Evolutionary conservation across 2,329 filamentous ascomycete species (phyloP).

Genomic region (Penicillium sp.): DNA sequence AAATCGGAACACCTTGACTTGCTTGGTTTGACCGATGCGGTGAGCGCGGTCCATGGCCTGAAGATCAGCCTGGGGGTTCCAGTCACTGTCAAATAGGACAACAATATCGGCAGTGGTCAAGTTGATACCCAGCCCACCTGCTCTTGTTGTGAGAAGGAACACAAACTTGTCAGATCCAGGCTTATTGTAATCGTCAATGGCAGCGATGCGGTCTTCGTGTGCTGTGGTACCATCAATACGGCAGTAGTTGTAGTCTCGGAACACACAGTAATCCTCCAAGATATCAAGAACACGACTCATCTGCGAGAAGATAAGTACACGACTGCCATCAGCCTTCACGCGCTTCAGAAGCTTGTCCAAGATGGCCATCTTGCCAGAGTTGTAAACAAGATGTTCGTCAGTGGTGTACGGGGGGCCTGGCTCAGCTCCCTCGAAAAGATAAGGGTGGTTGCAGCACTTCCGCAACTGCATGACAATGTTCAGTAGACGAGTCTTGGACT

Average conservation of each 20-base stretch:
- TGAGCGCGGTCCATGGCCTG: constrained; percentile 99
- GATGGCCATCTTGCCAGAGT: constrained; percentile 96
- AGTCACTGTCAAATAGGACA: constrained; percentile 94
- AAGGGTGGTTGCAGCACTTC: constrained; percentile 98
- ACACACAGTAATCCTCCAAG: constrained; percentile 96
- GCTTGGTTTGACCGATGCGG: constrained; percentile 97
- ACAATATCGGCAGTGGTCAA: constrained; percentile 94
- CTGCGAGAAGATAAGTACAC: constrained; percentile 98
- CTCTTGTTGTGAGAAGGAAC: constrained; percentile 91
- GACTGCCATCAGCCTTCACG: constrained; percentile 81
- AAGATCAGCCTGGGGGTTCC: constrained; percentile 97
- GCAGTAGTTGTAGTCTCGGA: constrained; percentile 92
- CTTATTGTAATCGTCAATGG: constrained; percentile 98
- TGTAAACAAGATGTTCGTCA: constrained; percentile 91
- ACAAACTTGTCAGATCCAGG: constrained; percentile 94
- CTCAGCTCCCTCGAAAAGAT: constrained; percentile 95
- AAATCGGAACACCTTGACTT: constrained; percentile 94
- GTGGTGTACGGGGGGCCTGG: constrained; percentile 97
- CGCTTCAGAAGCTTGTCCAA: constrained; percentile 87
- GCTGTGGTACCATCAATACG: constrained; percentile 96
- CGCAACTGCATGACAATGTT: constrained; percentile 99
- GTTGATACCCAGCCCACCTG: constrained; percentile 95
- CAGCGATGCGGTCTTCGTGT: constrained; percentile 94
- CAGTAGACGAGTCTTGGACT: constrained; percentile 93
- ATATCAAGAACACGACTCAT: constrained; percentile 98